A percentile compares a stretch with the other conserved stretches of the same genome.
Evolutionary conservation across 148 eudicot genomes (phyloP).

Genomic region (Fallopia convolvulus): DNA sequence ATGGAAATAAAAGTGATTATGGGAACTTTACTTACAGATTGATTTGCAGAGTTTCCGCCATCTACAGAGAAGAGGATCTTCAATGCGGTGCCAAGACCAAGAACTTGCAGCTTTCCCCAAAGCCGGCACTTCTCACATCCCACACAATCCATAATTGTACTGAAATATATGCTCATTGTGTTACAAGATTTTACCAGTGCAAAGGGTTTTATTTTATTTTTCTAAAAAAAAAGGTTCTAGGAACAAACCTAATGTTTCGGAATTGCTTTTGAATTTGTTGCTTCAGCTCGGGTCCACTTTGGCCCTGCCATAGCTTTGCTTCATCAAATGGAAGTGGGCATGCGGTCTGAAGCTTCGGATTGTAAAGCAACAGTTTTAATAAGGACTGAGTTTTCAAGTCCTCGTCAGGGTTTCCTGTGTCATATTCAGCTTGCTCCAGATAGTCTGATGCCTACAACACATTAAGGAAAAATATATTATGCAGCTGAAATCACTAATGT

Average conservation of each 20-base stretch:
- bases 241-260: slow-evolving; percentile 55
- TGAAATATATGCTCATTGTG: slow-evolving; percentile 20
- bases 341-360: slow-evolving; percentile 54
- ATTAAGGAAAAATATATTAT: not conserved
- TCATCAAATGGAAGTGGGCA: slow-evolving; percentile 82
- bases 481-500: not conserved
- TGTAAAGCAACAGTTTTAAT: slow-evolving; percentile 43
- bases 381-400: slow-evolving; percentile 57
- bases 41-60: slow-evolving; percentile 30
- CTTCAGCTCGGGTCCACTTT: slow-evolving; percentile 57
- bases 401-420: slow-evolving; percentile 59
- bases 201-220: not conserved
- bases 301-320: slow-evolving; percentile 71
- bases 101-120: slow-evolving; percentile 98
- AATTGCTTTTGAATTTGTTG: slow-evolving; percentile 60
- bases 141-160: slow-evolving; percentile 95
- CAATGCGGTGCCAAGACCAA: slow-evolving; percentile 92
- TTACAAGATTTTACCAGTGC: not conserved
- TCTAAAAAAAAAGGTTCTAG: not conserved
- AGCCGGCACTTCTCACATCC: slow-evolving; percentile 96
- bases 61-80: slow-evolving; percentile 80
- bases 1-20: not conserved
- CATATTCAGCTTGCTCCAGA: slow-evolving; percentile 72
- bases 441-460: slow-evolving; percentile 47
- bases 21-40: slow-evolving; percentile 40